phyloP scores from a whole-genome alignment of 768 basidiomycete species.

The Auriscalpium microsporum region DNA sequence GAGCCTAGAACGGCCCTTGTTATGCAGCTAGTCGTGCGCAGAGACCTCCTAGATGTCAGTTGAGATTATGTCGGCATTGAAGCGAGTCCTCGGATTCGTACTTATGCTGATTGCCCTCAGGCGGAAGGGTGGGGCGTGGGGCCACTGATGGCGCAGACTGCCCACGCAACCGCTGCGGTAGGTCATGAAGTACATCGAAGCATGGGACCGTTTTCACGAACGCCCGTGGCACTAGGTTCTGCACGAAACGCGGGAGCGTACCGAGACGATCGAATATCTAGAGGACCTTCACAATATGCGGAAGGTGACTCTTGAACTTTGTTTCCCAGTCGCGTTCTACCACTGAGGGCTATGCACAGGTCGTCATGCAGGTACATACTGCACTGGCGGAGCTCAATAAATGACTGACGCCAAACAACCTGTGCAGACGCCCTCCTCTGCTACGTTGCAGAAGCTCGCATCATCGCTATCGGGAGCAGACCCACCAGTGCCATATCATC shows the following conservation, averaged over 20 bases:
- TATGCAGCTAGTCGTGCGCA: conserved; percentile 37
- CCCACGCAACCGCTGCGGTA: conserved; percentile 36
- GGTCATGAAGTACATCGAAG: not conserved
- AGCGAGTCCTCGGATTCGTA: not conserved
- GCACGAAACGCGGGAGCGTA: conserved; percentile 29
- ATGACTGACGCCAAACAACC: too few species aligned
- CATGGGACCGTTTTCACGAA: too few species aligned
- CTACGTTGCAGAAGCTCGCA: not conserved
- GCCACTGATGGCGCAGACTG: conserved; percentile 36
- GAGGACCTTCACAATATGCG: conserved; percentile 32
- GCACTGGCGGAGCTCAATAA: not conserved
- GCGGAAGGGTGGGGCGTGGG: conserved; percentile 35
- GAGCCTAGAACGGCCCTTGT: conserved; percentile 21
- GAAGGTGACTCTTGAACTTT: too few species aligned
- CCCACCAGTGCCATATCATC: conserved; percentile 23
- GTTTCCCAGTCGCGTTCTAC: not conserved
- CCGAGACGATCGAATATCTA: conserved; percentile 32
- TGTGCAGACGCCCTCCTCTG: not conserved
- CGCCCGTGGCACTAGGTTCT: conserved; percentile 23
- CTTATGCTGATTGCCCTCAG: not conserved
- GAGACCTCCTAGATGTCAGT: conserved; percentile 30
- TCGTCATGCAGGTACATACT: conserved; percentile 30
- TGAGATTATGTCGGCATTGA: too few species aligned
- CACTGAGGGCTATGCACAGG: conserved; percentile 16
- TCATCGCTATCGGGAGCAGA: not conserved